Evolutionary conservation across 2,329 filamentous ascomycete species (phyloP), one percentile per base, ranked within the genome.

Genomic region (Orbilia ellipsospora): DNA sequence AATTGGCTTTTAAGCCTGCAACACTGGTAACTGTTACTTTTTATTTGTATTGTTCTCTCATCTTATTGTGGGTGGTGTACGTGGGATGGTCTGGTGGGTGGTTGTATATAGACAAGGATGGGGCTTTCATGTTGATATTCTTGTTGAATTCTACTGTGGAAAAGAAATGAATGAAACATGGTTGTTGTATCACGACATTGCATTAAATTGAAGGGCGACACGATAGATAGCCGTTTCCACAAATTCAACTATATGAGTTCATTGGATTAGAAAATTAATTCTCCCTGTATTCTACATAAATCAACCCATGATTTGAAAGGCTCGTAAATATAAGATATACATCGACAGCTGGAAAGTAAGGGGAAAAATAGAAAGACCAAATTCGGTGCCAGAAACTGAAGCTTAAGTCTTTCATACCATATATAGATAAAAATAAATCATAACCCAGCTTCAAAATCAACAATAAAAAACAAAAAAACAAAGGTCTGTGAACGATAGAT

Each of bases 71-170:
- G 31, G 31, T 36, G 67, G 44, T 52, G 70, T 74, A 74, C 42
- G 67, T 74, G 23, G 23, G 23, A 23, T 23, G 23, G 23, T 23
- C 4, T 23, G 23, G 23, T 23, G 23, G 23, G 23, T 23, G 23
- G 23, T 23, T 23, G 23, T 23, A 23, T 23, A 23, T n/a, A 42
- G 51, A 52, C 44, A 52, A 20, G 16, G 23, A 23, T 23, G 23
- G 23, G 2, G n/a, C 26, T 67, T 67, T 45, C 45, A 61, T 64
- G 60, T 65, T 52, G 51, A 65, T 64, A 65, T 64, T 64, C 50
- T 18, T 23, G 12, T 52, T 23, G 1, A n/a, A 18, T 52, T 18
- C 18, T 7, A 10, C 8, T 6, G 31, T 36, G 31, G 10, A 52
- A 18, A 18, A 13, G 52, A 60, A 68, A 52, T 42, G 42, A 61